Evolutionary conservation across 345 rosid species (phyloP), one percentile per base, ranked within the genome.

Genomic region (Rhodomyrtus tomentosa): DNA sequence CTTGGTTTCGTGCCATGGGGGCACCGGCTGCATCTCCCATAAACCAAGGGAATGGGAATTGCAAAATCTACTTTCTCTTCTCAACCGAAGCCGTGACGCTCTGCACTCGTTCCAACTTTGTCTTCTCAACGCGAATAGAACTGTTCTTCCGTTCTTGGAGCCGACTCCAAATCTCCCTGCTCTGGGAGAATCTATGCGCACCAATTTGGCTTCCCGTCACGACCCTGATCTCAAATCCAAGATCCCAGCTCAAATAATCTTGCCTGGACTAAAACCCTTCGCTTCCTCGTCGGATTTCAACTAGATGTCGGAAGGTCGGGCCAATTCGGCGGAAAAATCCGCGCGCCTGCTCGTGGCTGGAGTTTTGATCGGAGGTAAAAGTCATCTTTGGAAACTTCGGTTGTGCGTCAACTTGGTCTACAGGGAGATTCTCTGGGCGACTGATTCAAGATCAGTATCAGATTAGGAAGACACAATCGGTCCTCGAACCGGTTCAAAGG

Each of bases 381-480:
- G 62, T 56, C 62, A 56, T 56, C 32, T 56, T n/a, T 56, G 62
- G 62, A 56, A 29, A n/a, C 32, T 56, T 25, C 11, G 4, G 62
- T 1, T 25, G 15, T 25, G 27, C 13, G 32, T 56, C 62, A 56
- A 56, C 62, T 0, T 27, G 32, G 16, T 25, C 16, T 25, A 12
- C 15, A 11, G 32, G 5, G 4, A 55, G 7, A 56, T 56, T 25
- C 3, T 25, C 62, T 27, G 1, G 62, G 15, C 32, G 32, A 56
- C 32, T 56, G 5, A 1, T 14, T 56, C 13, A 56, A 10, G 16
- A n/a, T 55, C 59, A 38, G 40, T 38, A 38, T 56, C 62, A 13
- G 11, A 25, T 56, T 5, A 6, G 62, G 32, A 0, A 0, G 32
- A n/a, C 14, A 56, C 15, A 7, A 15, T 27, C 16, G 6, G 32